Conservation (phyloP, 805 yeast genomes). For the Pichia nanzhaoensis region DNA sequence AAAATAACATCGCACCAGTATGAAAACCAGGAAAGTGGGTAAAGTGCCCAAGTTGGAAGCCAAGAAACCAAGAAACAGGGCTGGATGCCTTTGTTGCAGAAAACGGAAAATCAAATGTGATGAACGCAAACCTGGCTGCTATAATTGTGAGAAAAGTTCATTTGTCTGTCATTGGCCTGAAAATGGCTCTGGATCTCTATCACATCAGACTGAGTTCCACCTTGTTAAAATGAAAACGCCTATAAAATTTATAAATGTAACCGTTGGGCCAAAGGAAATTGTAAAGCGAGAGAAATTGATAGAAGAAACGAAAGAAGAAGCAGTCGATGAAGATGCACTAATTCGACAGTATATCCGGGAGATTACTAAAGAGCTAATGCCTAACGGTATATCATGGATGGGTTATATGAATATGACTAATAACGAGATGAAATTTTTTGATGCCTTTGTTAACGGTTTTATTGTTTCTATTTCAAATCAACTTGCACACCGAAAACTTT, state of each 20-base stretch:
- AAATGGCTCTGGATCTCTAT: slow-evolving; percentile 12
- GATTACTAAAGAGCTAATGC: not conserved
- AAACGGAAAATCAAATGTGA: slow-evolving; percentile 25
- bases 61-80: slow-evolving; percentile 6
- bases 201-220: slow-evolving; percentile 16
- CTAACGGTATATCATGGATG: not conserved
- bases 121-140: slow-evolving; percentile 19
- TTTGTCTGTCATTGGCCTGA: slow-evolving; percentile 18
- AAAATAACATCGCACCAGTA: not conserved
- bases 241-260: slow-evolving; percentile 2
- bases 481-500: slow-evolving; percentile 34
- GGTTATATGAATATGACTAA: not conserved
- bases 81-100: slow-evolving; percentile 25
- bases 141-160: slow-evolving; percentile 11
- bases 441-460: slow-evolving; percentile 36
- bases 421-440: slow-evolving; percentile 15
- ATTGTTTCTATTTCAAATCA: slow-evolving; percentile 37
- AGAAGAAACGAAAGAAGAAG: not conserved
- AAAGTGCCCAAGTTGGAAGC: not conserved
- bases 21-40: not conserved
- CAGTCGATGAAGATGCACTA: slow-evolving; percentile 16
- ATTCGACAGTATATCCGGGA: slow-evolving; percentile 20
- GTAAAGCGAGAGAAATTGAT: too few species aligned
- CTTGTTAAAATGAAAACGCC: slow-evolving; percentile 11
- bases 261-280: not conserved